Evolutionary conservation across 108 stramenopile species (phyloP).

Genomic region (Phaeodactylum tricornutum): DNA sequence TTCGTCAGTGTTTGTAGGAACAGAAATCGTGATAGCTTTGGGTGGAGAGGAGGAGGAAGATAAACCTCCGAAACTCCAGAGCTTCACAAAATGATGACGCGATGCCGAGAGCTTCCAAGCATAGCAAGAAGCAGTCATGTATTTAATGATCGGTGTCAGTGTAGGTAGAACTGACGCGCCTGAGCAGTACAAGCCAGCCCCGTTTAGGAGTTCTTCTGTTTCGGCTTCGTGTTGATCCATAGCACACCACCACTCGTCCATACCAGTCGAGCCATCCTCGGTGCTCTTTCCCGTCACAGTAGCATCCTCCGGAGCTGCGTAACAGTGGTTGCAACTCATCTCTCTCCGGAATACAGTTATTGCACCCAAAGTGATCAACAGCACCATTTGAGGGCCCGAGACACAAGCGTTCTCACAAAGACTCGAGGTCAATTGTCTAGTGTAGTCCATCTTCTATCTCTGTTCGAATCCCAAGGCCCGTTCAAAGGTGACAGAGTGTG

Average conservation of each 20-base stretch:
- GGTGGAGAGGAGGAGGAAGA: not conserved
- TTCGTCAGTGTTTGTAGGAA: not conserved
- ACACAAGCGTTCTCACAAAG: not conserved
- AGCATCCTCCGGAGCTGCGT: conserved; percentile 32
- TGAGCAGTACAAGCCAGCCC: conserved; percentile 34
- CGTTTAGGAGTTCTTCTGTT: conserved; percentile 57
- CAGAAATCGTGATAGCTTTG: conserved; percentile 2
- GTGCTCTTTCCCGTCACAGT: conserved; percentile 1
- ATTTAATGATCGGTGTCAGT: not conserved
- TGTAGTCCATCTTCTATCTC: too few relatives aligned
- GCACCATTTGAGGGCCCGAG: not conserved
- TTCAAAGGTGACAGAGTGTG: too few relatives aligned
- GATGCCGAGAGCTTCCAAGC: not conserved
- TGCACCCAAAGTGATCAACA: conserved; percentile 22
- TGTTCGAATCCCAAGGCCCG: too few relatives aligned
- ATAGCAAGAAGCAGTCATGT: not conserved
- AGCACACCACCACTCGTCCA: not conserved
- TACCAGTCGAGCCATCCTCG: not conserved
- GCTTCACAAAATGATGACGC: conserved; percentile 10
- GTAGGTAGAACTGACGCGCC: conserved; percentile 9
- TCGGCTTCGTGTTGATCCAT: conserved; percentile 18
- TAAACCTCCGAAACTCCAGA: conserved; percentile 11
- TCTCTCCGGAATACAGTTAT: conserved; percentile 69
- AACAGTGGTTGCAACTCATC: conserved; percentile 77
- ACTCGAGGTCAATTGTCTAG: too few relatives aligned